Evolutionary conservation across 345 rosid species (phyloP), one percentile per base, ranked within the genome.

Genomic region (Populus euphratica): DNA sequence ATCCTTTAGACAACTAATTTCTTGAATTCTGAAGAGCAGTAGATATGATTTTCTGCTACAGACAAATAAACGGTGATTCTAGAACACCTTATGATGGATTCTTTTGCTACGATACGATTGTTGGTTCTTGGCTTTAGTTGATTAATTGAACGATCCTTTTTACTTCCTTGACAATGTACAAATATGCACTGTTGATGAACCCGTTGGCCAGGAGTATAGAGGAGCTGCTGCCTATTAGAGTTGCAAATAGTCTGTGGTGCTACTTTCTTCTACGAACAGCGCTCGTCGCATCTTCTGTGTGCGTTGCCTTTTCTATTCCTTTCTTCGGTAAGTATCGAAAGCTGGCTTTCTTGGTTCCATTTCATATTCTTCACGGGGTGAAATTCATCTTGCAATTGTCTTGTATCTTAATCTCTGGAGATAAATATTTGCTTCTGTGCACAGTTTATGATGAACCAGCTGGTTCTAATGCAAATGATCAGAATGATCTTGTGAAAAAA

Each of bases 181-280:
- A 74, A 72, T 91, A 90, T 79, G 96, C 96, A 38, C 82, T 95
- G 68, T 72, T 95, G 81, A 88, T 95, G 92, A 91, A 87, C 77
- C 99, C 99, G 21, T 81, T 95, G 64, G 98, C 93, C 21, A 89
- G 96, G 82, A 74, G 99, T 80, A 89, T 95, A 82, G 99, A 95
- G 85, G 99, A 95, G 85, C 86, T 95, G 47, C 82, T 95, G 83
- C 99, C 98, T 0, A 67, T 52, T 68, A 64, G 85, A 78, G 64
- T 91, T 70, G 52, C 91, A 10, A 88, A 82, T 75, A 91, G 75
- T 76, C 25, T 79, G 68, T 89, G 89, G 92, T 86, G 94, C 62
- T 92, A 84, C 81, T 44, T 84, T 82, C 87, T 91, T 75, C 89
- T 95, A 62, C 90, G 99, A 82, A 83, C 94, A 64, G 80, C 66